Percentiles rank a stretch among this genome's conserved stretches.
These are phyloP conservation scores for Epichloe baconii DNA, from an alignment of 2,329 filamentous ascomycete species.

Conservation along the genomic window DNA sequence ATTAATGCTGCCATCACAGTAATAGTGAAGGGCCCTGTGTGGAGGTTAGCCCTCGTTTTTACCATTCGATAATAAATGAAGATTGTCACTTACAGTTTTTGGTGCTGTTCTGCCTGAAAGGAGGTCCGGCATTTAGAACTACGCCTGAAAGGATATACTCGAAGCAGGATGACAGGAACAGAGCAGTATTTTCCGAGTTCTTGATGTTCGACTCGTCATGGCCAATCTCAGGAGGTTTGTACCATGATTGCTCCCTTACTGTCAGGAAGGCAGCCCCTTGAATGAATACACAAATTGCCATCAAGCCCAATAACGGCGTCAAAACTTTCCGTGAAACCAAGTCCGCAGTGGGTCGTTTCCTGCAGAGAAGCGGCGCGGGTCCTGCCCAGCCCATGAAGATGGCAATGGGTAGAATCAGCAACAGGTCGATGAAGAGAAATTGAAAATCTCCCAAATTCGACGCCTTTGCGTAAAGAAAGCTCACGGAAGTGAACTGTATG, in stretches of 20 bases:
- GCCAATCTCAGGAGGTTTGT: constrained; percentile 65
- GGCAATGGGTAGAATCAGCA: constrained; percentile 86
- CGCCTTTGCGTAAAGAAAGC: constrained; percentile 85
- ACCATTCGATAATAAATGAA: not conserved
- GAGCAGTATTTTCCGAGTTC: constrained; percentile 85
- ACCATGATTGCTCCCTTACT: constrained; percentile 75
- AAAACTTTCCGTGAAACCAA: constrained; percentile 88
- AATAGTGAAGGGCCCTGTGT: constrained; percentile 69
- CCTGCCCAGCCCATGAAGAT: constrained; percentile 99
- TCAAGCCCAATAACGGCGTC: constrained; percentile 79
- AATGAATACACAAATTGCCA: constrained; percentile 63
- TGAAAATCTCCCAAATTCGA: constrained; percentile 97
- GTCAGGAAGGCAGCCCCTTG: constrained; percentile 62
- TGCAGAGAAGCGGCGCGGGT: constrained; percentile 61
- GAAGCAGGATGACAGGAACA: constrained; percentile 85
- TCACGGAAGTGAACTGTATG: constrained; percentile 97
- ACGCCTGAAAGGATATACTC: constrained; percentile 89
- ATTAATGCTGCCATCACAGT: constrained; percentile 58
- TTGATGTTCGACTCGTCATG: constrained; percentile 70
- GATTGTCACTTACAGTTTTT: constrained; percentile 56
- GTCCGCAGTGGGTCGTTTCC: constrained; percentile 81
- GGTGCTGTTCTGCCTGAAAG: constrained; percentile 69
- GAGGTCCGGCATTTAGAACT: constrained; percentile 79
- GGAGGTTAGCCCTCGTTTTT: not conserved
- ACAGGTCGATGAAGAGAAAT: constrained; percentile 89